Conservation (phyloP, 371 early-diverging fungal genomes). For the Mortierella sp. region DNA sequence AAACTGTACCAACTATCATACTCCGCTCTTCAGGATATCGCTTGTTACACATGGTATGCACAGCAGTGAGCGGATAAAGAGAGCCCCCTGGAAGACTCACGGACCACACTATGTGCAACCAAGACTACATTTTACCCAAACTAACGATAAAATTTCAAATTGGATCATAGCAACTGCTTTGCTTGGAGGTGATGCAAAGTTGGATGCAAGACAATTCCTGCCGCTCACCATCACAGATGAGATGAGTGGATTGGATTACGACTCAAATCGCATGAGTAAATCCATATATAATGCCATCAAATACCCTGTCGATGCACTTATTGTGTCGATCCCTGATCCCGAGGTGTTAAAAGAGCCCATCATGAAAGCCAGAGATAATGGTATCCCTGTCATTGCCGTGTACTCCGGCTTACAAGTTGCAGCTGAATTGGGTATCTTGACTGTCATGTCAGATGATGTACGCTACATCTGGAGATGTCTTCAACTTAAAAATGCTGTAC, state of each 20-base stretch:
- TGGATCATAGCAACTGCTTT: conserved; percentile 1
- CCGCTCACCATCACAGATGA: conserved; percentile 23
- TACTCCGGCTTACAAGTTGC: conserved; percentile 36
- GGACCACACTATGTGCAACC: neutral
- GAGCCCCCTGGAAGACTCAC: neutral
- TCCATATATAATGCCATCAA: conserved; percentile 19
- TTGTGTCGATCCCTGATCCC: conserved; percentile 42
- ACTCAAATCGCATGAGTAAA: conserved; percentile 17
- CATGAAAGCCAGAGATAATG: conserved; percentile 8
- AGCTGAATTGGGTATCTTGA: conserved; percentile 30
- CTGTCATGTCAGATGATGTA: conserved; percentile 50
- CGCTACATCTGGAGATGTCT: neutral
- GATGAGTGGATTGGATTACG: conserved; percentile 25
- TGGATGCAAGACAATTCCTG: conserved; percentile 1
- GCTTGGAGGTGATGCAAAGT: neutral
- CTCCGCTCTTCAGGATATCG: conserved; percentile 9
- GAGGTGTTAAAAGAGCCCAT: conserved; percentile 27
- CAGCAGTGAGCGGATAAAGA: neutral
- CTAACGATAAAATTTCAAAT: neutral
- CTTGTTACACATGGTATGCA: conserved; percentile 35
- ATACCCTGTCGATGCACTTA: conserved; percentile 22
- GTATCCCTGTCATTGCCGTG: conserved; percentile 41
- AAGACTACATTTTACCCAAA: neutral
- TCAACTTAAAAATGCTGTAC: neutral
- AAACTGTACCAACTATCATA: conserved; percentile 6